Evolutionary conservation across 2,329 filamentous ascomycete genomes (phyloP), one percentile per base, ranked within the genome.

Genomic region (Emericellopsis atlantica): DNA sequence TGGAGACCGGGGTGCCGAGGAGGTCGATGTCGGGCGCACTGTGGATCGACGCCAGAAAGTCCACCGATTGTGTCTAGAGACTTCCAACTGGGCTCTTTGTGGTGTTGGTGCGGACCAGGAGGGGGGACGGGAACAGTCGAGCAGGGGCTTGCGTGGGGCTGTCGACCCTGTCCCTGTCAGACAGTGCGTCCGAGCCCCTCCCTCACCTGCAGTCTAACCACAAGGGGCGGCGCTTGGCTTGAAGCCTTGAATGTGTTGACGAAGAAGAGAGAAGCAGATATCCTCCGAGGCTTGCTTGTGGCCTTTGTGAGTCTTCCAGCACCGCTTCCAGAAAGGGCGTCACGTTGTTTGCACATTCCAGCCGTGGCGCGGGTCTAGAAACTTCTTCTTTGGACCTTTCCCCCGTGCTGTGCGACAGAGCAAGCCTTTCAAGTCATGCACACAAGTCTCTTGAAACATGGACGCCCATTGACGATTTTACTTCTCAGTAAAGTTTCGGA

Each of bases 251-350:
- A 43, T 54, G n/a, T n/a, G n/a, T n/a, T n/a, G n/a, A n/a, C n/a
- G n/a, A n/a, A n/a, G 56, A 57, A 62, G 58, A 67, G 18, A 21
- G 56, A 57, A 61, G 6, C 26, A 29, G 24, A 29, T 29, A 67
- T 62, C 58, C 61, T 67, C 63, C 64, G 64, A 66, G 48, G 50
- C 48, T 50, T 55, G 55, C 58, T 24, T 15, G 37, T 12, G 37
- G 37, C 37, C 11, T n/a, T 6, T 22, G 22, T 22, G 37, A 24
- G 31, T 39, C 26, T 11, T 39, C 23, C n/a, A 22, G 23, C 22
- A 24, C 8, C 21, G 21, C 12, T 14, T 11, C n/a, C 4, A 15
- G 34, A 15, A 36, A 6, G 11, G 14, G 34, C 34, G 10, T 11
- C 16, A 14, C n/a, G 16, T 16, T 16, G 11, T 14, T 14, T 8